These are phyloP conservation scores for Ceratopteris richardii DNA, from an alignment of 75 land plant species.

Conservation along the genomic window DNA sequence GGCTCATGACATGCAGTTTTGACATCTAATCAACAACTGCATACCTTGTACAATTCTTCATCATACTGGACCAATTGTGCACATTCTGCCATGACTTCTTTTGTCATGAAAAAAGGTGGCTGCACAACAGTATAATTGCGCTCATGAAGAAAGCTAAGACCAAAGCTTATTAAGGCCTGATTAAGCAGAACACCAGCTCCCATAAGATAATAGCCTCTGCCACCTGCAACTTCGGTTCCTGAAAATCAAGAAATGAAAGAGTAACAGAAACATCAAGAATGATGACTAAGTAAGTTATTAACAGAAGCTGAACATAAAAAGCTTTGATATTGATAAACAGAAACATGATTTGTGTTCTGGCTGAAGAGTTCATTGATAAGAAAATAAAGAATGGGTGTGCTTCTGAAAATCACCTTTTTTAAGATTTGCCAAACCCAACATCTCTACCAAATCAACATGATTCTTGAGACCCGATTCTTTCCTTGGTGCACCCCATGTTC, in stretches of 20 bases:
- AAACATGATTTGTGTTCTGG: too few relatives aligned
- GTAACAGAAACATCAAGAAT: too few relatives aligned
- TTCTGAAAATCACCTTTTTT: constrained; percentile 48
- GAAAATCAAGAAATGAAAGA: constrained; percentile 4
- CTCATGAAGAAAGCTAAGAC: constrained; percentile 59
- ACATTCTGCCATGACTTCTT: constrained; percentile 91
- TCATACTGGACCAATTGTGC: constrained; percentile 94
- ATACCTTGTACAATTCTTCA: constrained; percentile 97
- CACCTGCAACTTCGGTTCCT: constrained; percentile 93
- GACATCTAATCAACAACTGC: too few relatives aligned
- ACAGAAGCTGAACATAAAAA: too few relatives aligned
- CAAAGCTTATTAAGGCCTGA: constrained; percentile 84
- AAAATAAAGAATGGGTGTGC: too few relatives aligned
- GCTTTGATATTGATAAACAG: too few relatives aligned
- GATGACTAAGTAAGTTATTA: too few relatives aligned
- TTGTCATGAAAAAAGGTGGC: constrained; percentile 93
- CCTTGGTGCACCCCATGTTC: constrained; percentile 62
- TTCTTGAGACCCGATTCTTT: constrained; percentile 50
- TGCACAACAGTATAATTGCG: constrained; percentile 54
- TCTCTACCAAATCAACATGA: constrained; percentile 87
- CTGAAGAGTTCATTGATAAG: too few relatives aligned
- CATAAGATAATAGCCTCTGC: constrained; percentile 80
- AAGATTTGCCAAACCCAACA: constrained; percentile 73
- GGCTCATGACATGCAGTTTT: too few relatives aligned
- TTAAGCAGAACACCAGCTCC: constrained; percentile 78